Evolutionary conservation across 202 grass and related monocot species (phyloP), one percentile per base, ranked within the genome.

Genomic region (Schoenoplectus triqueter): DNA sequence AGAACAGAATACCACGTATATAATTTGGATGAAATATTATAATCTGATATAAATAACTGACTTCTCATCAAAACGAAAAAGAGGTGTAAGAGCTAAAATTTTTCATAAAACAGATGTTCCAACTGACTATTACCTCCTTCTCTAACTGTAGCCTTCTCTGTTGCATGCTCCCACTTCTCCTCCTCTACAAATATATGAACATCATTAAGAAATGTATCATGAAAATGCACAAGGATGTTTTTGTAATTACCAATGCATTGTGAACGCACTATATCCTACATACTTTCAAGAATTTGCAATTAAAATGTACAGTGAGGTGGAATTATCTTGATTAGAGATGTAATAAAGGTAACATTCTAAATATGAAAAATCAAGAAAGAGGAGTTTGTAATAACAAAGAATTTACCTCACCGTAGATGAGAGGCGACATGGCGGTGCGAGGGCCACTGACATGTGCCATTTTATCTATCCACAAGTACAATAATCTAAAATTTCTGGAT

Each of bases 121-220:
- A 31, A 31, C 31, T 31, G 31, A 31, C 1, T 31, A 62, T 84
- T 72, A 91, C 91, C 89, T 93, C 94, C 31, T 90, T 70, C 64
- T 97, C 94, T 6, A 93, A 91, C 14, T 87, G 77, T 17, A 79
- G 0, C 9, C 93, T 92, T 41, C 89, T 84, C 11, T 74, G 84
- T 49, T 88, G 63, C 63, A 72, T 13, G 66, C 42, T 56, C 40
- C 63, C 61, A 66, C 80, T 84, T 21, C 87, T 86, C 13, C 63
- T 89, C 83, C 87, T 73, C 88, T 88, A 91, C 49, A 85, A 70
- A 75, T 75, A 40, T 51, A 44, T 48, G 13, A 1, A 7, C 41
- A 64, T 49, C 21, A 63, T 78, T 52, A 75, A 60, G 41, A 57
- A 48, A 73, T 50, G 20, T 65, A 21, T 74, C 60, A 80, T 55